Evolutionary conservation across 176 grass and related monocot species (phyloP), one percentile per base, ranked within the genome.

Genomic region (Eleusine coracana): DNA sequence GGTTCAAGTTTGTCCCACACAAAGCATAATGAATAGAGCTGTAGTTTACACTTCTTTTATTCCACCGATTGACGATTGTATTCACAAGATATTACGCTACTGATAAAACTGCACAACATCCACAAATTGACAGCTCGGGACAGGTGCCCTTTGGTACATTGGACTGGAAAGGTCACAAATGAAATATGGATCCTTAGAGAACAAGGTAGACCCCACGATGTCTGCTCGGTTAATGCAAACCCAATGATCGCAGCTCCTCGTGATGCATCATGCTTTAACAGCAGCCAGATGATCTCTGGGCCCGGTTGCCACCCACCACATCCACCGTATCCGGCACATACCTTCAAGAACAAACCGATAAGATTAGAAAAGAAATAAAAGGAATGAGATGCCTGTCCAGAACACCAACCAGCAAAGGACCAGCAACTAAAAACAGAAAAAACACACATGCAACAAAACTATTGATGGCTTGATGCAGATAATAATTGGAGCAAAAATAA

Each of bases 301-400:
- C 87, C 68, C 83, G 74, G 66, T 82, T 82, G 71, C 92, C 92
- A 73, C 87, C 87, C 55, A 85, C 80, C 80, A 97, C 82, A 40
- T 97, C 94, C 54, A 97, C 88, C 0, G 94, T 97, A 61, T 97
- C 92, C n/a, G 94, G 89, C 46, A 94, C 82, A 74, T 90, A 97
- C 79, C 94, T 97, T 76, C 79, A 88, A 60, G 8, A 90, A 76
- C 10, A 39, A 40, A 50, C n/a, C 4, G 5, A 12, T 40, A 16
- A 82, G 56, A 66, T 89, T 0, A 77, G 4, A 28, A 29, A 62
- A 38, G 40, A 9, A 17, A 46, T 11, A 52, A 50, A n/a, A 39
- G 13, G 45, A 63, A 65, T 9, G 72, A 20, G 0, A 28, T 68
- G 21, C 16, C 69, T 23, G 11, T 80, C 28, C 61, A 14, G 48